phyloP scores from a whole-genome alignment of 73 alveolate genomes.

The Paramecium caudatum region DNA sequence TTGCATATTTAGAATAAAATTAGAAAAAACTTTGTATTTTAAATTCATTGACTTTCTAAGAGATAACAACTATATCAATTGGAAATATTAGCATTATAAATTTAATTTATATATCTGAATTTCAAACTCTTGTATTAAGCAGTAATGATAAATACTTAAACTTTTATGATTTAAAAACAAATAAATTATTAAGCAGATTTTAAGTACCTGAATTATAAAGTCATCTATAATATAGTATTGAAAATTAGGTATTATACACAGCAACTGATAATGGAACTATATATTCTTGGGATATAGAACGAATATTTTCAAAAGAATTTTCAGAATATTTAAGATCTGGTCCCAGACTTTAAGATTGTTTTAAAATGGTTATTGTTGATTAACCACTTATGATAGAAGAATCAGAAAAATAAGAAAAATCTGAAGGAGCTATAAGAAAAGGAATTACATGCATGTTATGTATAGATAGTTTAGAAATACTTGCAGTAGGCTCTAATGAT shows the following conservation, averaged over 20 bases:
- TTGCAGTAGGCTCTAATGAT: conserved; percentile 72
- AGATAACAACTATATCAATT: conserved; percentile 1
- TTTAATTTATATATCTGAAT: not conserved
- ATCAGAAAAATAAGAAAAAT: conserved; percentile 3
- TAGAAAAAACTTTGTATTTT: conserved; percentile 2
- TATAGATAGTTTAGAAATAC: conserved; percentile 61
- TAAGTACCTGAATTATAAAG: conserved; percentile 4
- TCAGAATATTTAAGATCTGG: not conserved
- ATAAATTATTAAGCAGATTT: conserved; percentile 9
- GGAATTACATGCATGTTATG: conserved; percentile 66
- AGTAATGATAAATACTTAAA: conserved; percentile 36
- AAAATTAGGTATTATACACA: conserved; percentile 35
- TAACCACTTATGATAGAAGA: conserved; percentile 15
- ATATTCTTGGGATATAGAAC: conserved; percentile 56
- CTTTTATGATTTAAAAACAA: conserved; percentile 39
- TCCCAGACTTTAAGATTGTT: not conserved
- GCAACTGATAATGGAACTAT: conserved; percentile 37
- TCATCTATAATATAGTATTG: conserved; percentile 10
- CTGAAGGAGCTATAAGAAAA: not conserved
- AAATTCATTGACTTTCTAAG: conserved; percentile 5
- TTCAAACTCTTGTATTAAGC: not conserved
- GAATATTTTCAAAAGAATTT: conserved; percentile 39
- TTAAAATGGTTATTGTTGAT: conserved; percentile 22
- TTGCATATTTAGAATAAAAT: conserved; percentile 56
- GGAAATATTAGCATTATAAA: conserved; percentile 40